Base-by-base conservation (phyloP, 2,329 filamentous ascomycete species). In the Cadophora sp. region DNA sequence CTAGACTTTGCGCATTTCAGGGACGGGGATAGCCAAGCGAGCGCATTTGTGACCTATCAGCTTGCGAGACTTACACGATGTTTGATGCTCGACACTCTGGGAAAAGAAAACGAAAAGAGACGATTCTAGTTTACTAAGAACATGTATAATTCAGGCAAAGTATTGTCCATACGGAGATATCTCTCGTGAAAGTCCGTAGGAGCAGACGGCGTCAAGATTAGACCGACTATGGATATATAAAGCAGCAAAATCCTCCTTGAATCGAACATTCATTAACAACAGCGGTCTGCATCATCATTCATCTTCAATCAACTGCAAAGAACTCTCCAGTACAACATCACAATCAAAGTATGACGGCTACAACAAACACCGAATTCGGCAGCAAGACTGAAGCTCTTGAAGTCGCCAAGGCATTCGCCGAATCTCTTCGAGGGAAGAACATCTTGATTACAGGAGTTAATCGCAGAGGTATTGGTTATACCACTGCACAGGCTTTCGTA, bases 321-420 rank as follows among this genome's bases (percentile, higher is more conserved):
- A 1, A 48, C 29, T 22, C 16, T 22, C 6, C 24, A 16, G 26
- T 3, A 12, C 26, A 1, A 31, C 59, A 31, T 46, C 24, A n/a
- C 8, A 59, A n/a, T 24, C 16, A 0, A 2, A 50, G 22, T 1
- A 64, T 68, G 67, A 63, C 65, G 29, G 12, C 62, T 31, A 80
- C 78, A 61, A 79, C 79, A 22, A 70, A 81, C 69, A 68, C 79
- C 27, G 73, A 79, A 24, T 81, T 80, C 68, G 73, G 77, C 60
- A 66, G 66, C 1, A 68, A 77, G 0, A 82, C 81, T 19, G 79
- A 81, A 68, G 79, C 71, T n/a, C 63, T 78, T 9, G 79, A 81
- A 26, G 80, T 82, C 14, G 79, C 80, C 26, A 73, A 76, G 48
- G 75, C 76, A 19, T 82, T 82, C 63, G 70, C 75, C 9, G 72